Evolutionary conservation across 345 rosid species (phyloP), one percentile per base, ranked within the genome.

Genomic region (Crucihimalaya himalaica): DNA sequence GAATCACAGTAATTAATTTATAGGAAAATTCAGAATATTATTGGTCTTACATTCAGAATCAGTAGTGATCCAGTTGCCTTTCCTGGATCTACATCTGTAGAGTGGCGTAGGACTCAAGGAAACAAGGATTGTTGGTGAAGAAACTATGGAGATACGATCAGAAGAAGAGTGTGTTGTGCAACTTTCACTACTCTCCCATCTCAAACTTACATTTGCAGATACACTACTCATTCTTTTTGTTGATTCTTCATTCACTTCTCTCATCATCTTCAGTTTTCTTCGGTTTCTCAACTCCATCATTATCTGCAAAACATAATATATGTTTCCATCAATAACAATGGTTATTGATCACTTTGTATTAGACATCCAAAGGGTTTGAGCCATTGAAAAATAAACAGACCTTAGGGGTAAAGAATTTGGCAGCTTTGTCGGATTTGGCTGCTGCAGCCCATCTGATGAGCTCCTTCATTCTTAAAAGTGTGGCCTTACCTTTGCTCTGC

Each of bases 11-110:
- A 18, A 20, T 19, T 20, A 2, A 28, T 1, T 6, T 18, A 1
- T 28, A 51, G 27, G 0, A 31, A 46, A 47, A 18, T 5, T 29
- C n/a, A 16, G 23, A 37, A 37, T 37, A 37, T 11, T 32, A 29
- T n/a, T 29, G 20, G 23, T 55, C 66, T 84, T 87, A 94, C 98
- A 94, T 57, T 91, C 97, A 18, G 98, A 74, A 63, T 94, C 97
- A 11, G 95, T 89, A 32, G 97, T 91, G 83, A 91, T 94, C 98
- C 98, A 94, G 45, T 85, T 94, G 43, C 85, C 91, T 84, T 79
- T 94, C 53, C 81, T 81, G 25, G 76, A 19, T 45, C 65, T 54
- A 66, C 81, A 56, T 75, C 78, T 39, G 51, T 14, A 47, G 5
- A 39, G 62, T 43, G 86, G 81, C 73, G 85, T 75, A n/a, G 86